Percentiles rank a stretch among this genome's conserved stretches.
Evolutionary conservation across 78 protist genomes (phyloP).

Genomic region (Dictyostelium capitatum): DNA sequence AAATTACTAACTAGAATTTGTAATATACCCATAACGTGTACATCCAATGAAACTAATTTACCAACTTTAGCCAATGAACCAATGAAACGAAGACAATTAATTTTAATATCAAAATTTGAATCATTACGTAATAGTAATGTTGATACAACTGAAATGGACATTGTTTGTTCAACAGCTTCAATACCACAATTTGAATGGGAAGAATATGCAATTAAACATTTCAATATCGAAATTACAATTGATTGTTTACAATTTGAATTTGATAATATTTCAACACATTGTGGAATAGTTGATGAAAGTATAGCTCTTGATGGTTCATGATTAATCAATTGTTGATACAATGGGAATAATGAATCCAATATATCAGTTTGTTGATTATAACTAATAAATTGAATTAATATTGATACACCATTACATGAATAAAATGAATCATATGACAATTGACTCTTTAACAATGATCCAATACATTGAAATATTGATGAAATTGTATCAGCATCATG

Average conservation of each 20-base stretch:
- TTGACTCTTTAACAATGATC: not conserved
- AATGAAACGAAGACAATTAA: constrained; percentile 2
- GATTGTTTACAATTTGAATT: not conserved
- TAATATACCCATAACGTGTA: not conserved
- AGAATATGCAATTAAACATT: constrained; percentile 18
- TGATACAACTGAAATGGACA: not conserved
- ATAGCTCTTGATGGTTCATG: constrained; percentile 51
- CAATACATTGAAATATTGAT: not conserved
- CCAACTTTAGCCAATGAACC: not conserved
- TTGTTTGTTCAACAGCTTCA: constrained; percentile 21
- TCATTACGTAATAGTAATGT: not conserved
- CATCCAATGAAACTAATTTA: not conserved
- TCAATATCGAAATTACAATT: not conserved
- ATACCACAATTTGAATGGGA: constrained; percentile 2
- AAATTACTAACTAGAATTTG: not conserved
- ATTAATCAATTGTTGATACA: not conserved
- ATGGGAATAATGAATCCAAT: not conserved
- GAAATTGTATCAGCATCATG: not conserved
- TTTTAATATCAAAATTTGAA: constrained; percentile 7
- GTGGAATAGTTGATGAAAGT: constrained; percentile 8
- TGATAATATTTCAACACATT: constrained; percentile 19
- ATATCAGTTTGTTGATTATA: constrained; percentile 17
- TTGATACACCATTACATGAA: not conserved
- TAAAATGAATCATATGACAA: not conserved
- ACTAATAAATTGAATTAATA: not conserved